Evolutionary conservation across 2,329 filamentous ascomycete species (phyloP).

Genomic region (Fusarium multiceps): DNA sequence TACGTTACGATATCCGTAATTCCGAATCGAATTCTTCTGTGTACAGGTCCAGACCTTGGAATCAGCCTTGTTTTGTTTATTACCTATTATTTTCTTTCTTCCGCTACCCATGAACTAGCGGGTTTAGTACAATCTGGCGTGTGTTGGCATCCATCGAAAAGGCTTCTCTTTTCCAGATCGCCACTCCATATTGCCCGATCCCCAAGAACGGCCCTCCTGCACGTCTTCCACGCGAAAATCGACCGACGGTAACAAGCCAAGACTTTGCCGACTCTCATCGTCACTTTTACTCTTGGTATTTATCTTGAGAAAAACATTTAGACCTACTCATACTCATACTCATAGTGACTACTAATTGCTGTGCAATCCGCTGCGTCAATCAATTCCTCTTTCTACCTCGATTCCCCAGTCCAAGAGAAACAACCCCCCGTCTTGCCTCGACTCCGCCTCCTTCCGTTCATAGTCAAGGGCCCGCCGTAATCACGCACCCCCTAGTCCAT

Average conservation of each 20-base stretch:
- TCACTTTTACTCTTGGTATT: conserved; percentile 15
- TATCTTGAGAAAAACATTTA: not conserved
- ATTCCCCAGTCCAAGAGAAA: not conserved
- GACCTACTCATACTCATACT: not conserved
- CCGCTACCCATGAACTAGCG: not conserved
- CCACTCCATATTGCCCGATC: conserved; percentile 14
- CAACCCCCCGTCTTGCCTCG: not conserved
- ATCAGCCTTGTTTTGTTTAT: not conserved
- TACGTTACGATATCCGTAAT: not conserved
- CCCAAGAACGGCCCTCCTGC: conserved; percentile 10
- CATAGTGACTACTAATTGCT: not conserved
- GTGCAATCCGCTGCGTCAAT: not conserved
- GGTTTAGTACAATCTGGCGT: not conserved
- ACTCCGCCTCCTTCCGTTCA: conserved; percentile 21
- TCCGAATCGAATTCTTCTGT: not conserved
- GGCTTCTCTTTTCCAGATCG: conserved; percentile 37
- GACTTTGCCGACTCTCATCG: conserved; percentile 30
- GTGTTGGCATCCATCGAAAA: not conserved
- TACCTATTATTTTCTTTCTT: too few species aligned
- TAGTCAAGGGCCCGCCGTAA: conserved; percentile 23
- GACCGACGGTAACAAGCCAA: conserved; percentile 26
- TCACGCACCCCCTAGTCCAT: conserved; percentile 5
- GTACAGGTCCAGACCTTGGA: not conserved
- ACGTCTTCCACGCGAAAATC: conserved; percentile 24
- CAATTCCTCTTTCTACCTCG: not conserved